These are phyloP conservation scores for Pichia pseudocactophila DNA, from an alignment of 805 yeast genomes.

Conservation along the genomic window DNA sequence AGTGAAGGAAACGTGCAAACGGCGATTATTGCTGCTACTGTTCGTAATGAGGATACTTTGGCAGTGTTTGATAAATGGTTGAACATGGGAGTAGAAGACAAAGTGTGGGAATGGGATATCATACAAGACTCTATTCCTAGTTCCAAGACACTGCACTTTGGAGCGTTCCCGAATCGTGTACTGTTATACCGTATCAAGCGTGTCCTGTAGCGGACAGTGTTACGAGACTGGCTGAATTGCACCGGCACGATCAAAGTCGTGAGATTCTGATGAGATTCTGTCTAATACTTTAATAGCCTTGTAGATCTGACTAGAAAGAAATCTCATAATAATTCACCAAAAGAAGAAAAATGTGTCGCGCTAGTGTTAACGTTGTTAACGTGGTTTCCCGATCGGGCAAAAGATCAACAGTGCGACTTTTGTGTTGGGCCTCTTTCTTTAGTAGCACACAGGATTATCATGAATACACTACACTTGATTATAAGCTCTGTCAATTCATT, in stretches of 20 bases:
- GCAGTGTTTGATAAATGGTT: constrained; percentile 34
- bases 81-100: constrained; percentile 17
- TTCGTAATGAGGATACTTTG: constrained; percentile 51
- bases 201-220: too few species aligned
- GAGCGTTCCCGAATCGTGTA: background rate
- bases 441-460: too few species aligned
- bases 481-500: too few species aligned
- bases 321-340: too few species aligned
- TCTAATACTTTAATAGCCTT: too few species aligned
- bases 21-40: constrained; percentile 58
- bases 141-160: background rate
- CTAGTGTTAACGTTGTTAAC: background rate
- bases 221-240: too few species aligned
- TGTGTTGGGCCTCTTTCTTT: background rate
- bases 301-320: too few species aligned
- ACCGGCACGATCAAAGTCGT: background rate
- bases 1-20: constrained; percentile 16
- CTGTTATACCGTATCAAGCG: background rate
- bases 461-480: too few species aligned
- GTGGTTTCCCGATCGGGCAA: background rate
- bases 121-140: background rate
- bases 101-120: constrained; percentile 22
- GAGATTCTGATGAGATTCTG: background rate
- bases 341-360: too few species aligned
- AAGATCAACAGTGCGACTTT: background rate